A percentile compares a stretch with the other conserved stretches of the same genome.
These are phyloP conservation scores for Trichocladium uniseriatum DNA, from an alignment of 495 filamentous ascomycete genomes.

Conservation along the genomic window DNA sequence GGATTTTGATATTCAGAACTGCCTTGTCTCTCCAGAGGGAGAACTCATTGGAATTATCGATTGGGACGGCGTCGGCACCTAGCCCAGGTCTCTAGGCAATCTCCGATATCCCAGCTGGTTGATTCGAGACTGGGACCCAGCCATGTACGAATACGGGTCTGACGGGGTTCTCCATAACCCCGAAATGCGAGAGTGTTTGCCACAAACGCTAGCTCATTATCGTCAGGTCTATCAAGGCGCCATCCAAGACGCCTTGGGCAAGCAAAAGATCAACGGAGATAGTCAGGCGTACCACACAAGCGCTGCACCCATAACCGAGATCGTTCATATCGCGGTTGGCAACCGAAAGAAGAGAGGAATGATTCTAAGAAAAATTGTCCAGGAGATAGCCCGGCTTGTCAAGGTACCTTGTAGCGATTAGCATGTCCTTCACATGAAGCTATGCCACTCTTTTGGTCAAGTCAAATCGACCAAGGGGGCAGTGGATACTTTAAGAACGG, in stretches of 20 bases:
- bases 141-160: conserved; percentile 1
- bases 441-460: background rate
- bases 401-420: background rate
- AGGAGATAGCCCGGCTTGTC: background rate
- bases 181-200: conserved; percentile 1
- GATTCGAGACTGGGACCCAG: conserved; percentile 5
- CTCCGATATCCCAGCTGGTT: conserved; percentile 1
- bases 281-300: background rate
- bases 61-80: conserved; percentile 6
- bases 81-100: conserved; percentile 1
- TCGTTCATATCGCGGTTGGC: background rate
- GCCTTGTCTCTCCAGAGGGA: background rate
- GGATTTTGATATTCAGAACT: conserved; percentile 4
- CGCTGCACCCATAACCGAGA: conserved; percentile 1
- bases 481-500: background rate
- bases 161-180: background rate
- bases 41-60: conserved; percentile 1
- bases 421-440: background rate
- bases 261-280: background rate
- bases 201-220: background rate
- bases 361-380: conserved; percentile 2
- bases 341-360: background rate
- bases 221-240: background rate
- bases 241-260: background rate
- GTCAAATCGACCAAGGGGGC: background rate